Conservation (phyloP, 148 eudicot genomes). For the Vaccinium myrtillus region DNA sequence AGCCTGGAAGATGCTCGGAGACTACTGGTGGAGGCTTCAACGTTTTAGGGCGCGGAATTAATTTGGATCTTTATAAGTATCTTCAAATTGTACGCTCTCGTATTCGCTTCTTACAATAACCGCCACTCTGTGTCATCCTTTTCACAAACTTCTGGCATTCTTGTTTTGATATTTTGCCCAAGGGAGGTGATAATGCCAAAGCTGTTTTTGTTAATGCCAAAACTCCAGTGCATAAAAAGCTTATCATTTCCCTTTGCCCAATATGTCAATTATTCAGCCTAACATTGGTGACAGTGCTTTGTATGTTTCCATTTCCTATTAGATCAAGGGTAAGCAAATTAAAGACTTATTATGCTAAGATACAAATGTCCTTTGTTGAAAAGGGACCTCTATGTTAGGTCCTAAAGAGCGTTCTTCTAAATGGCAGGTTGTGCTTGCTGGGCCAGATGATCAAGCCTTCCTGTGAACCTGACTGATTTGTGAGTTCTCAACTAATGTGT, state of each 20-base stretch:
- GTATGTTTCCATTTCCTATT: neutral
- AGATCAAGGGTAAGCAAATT: neutral
- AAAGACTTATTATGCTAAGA: neutral
- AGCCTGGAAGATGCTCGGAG: neutral
- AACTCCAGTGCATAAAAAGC: too few relatives aligned
- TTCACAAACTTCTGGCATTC: neutral
- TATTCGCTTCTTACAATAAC: neutral
- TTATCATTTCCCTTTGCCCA: neutral
- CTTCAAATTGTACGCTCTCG: neutral
- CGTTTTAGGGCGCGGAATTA: neutral
- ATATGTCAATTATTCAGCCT: neutral
- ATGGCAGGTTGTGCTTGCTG: slow-evolving; percentile 65
- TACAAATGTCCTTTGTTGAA: neutral
- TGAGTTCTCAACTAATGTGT: slow-evolving; percentile 26
- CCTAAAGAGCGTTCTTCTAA: neutral
- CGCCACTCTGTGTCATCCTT: neutral
- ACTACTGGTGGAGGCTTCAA: neutral
- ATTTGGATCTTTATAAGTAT: neutral
- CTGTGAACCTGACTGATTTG: slow-evolving; percentile 37
- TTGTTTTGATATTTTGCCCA: neutral
- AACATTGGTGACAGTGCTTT: neutral
- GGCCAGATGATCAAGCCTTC: slow-evolving; percentile 70
- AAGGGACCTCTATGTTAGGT: neutral
- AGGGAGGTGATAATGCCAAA: too few relatives aligned
- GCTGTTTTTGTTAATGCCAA: too few relatives aligned